Evolutionary conservation across 2,329 filamentous ascomycete species (phyloP).

Genomic region (Fusarium xyrophilum): DNA sequence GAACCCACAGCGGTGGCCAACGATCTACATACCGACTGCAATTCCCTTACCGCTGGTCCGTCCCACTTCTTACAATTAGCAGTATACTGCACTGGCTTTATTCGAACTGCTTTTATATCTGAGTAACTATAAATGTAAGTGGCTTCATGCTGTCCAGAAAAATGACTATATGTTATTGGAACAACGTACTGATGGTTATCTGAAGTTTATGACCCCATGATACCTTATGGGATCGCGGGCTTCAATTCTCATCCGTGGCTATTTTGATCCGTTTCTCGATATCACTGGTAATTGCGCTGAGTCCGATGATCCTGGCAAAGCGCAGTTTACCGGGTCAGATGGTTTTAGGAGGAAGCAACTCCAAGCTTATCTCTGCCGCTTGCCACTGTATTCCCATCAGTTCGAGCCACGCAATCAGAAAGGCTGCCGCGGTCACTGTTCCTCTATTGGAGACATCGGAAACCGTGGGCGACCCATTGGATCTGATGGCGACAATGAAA

Average conservation of each 20-base stretch:
- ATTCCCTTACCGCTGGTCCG: neutral
- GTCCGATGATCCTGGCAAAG: neutral
- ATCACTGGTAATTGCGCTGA: rapidly evolving
- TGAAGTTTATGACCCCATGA: neutral
- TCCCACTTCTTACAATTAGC: neutral
- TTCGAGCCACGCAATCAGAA: rapidly evolving
- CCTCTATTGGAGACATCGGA: neutral
- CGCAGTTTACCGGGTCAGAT: neutral
- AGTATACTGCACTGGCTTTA: neutral
- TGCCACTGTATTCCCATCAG: neutral
- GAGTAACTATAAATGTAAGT: neutral
- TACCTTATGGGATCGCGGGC: neutral
- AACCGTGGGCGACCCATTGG: rapidly evolving
- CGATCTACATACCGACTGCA: neutral
- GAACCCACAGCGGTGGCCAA: neutral
- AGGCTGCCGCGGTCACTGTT: rapidly evolving
- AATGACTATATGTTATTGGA: rapidly evolving
- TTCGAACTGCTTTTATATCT: neutral
- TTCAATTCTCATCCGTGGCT: neutral
- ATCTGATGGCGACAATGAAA: neutral
- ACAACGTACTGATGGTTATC: neutral
- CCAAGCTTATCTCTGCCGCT: neutral
- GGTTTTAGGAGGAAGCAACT: neutral
- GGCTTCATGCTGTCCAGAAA: neutral
- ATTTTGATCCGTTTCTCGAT: neutral